Percentiles rank a stretch among this genome's conserved stretches.
phyloP scores from a whole-genome alignment of 1,139 yeast species.

The Blastobotrys capitulatus region DNA sequence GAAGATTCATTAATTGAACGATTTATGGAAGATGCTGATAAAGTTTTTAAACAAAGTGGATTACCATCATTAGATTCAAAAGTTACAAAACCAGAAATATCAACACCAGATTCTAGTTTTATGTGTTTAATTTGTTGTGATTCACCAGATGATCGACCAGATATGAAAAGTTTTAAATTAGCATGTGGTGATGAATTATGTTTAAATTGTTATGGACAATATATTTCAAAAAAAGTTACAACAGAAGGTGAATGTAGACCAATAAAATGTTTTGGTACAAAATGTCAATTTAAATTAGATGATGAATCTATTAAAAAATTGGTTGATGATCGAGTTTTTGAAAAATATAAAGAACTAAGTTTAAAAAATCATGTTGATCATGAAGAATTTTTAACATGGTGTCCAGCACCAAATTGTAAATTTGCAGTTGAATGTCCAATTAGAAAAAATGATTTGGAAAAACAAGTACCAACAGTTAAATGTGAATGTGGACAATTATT shows the following conservation, averaged over 20 bases:
- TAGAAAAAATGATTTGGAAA: constrained; percentile 35
- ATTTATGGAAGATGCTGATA: constrained; percentile 51
- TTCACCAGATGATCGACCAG: constrained; percentile 11
- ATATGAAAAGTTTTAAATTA: constrained; percentile 45
- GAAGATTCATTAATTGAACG: constrained; percentile 63
- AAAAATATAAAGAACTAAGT: constrained; percentile 24
- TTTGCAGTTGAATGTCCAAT: constrained; percentile 48
- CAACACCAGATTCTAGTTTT: constrained; percentile 33
- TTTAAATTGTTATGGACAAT: constrained; percentile 56
- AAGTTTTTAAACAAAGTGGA: constrained; percentile 47
- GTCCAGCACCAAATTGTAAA: constrained; percentile 85
- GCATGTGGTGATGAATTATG: constrained; percentile 73
- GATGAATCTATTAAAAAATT: constrained; percentile 37
- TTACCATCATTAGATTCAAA: constrained; percentile 27
- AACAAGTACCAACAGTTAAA: constrained; percentile 55
- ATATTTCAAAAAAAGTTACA: constrained; percentile 47
- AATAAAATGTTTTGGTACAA: constrained; percentile 59
- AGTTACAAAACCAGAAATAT: constrained; percentile 2
- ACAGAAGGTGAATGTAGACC: constrained; percentile 43
- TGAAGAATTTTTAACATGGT: constrained; percentile 56
- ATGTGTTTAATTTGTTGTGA: constrained; percentile 65
- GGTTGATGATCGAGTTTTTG: constrained; percentile 26
- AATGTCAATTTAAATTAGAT: constrained; percentile 32
- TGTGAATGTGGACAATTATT: constrained; percentile 68
- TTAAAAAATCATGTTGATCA: constrained; percentile 48